Evolutionary conservation across 2,329 filamentous ascomycete genomes (phyloP).

Genomic region (Exserohilum rostratum): DNA sequence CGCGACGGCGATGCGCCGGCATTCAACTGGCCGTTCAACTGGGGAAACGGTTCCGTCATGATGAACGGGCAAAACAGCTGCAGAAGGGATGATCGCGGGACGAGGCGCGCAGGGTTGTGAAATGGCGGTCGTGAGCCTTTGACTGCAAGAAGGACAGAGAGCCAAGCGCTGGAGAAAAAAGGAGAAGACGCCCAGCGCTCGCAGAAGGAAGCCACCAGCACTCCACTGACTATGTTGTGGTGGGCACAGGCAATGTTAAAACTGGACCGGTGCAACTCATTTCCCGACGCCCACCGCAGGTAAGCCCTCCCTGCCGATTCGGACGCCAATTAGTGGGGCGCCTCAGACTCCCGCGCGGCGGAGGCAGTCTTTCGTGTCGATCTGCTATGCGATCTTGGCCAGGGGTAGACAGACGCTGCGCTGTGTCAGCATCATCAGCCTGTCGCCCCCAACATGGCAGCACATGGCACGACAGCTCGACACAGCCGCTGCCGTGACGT

Average conservation of each 20-base stretch:
- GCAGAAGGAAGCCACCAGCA: background rate
- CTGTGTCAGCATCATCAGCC: constrained; percentile 7
- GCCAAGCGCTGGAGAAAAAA: background rate
- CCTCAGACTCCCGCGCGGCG: background rate
- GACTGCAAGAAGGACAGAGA: background rate
- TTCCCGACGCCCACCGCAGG: constrained; percentile 10
- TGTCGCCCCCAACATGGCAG: too few relatives aligned
- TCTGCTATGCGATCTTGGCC: background rate
- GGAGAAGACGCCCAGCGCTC: background rate
- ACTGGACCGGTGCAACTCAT: constrained; percentile 6
- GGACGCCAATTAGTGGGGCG: background rate
- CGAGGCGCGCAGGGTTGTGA: background rate
- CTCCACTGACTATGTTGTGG: background rate
- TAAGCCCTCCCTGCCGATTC: constrained; percentile 3
- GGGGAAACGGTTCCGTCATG: constrained; percentile 45
- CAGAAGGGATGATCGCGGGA: background rate
- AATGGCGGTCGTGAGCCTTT: background rate
- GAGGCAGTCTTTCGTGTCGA: background rate
- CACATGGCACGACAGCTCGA: background rate
- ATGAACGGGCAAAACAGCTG: background rate
- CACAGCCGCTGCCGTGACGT: background rate
- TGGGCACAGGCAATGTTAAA: background rate
- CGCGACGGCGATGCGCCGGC: constrained; percentile 24
- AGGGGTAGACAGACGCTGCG: background rate
- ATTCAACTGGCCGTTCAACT: constrained; percentile 36